Conservation (phyloP, 1,284 basidiomycete species). For the Stereum hirsutum region DNA sequence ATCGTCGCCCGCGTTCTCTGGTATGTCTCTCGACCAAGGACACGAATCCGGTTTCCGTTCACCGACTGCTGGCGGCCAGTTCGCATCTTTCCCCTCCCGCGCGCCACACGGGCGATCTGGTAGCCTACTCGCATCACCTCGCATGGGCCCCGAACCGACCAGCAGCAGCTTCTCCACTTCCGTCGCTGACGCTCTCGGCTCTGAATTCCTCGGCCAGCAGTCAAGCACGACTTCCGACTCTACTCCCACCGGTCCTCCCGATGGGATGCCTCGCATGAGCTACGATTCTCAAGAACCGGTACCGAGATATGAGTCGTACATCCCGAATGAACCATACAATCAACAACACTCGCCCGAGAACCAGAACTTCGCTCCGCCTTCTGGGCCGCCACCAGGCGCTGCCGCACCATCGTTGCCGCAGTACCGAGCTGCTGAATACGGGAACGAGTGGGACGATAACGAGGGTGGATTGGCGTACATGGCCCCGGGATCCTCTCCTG, state of each 20-base stretch:
- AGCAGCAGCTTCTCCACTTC: slow-evolving; percentile 5
- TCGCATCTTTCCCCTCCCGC: slow-evolving; percentile 49
- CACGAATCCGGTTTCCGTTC: too few species aligned
- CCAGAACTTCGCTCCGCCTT: slow-evolving; percentile 1
- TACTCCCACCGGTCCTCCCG: not conserved
- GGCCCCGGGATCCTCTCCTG: too few species aligned
- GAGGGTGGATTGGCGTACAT: too few species aligned
- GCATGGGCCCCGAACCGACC: not conserved
- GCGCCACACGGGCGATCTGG: slow-evolving; percentile 6
- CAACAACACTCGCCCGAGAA: too few species aligned
- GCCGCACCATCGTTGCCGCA: too few species aligned
- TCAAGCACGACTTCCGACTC: not conserved
- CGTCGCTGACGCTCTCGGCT: not conserved
- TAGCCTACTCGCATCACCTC: not conserved
- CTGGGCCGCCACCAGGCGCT: slow-evolving; percentile 9
- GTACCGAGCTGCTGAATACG: too few species aligned
- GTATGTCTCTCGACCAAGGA: too few species aligned
- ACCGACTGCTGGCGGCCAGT: slow-evolving; percentile 30
- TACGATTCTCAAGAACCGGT: slow-evolving; percentile 5
- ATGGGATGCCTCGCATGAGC: slow-evolving; percentile 6
- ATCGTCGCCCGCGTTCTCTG: too few species aligned
- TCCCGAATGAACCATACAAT: too few species aligned
- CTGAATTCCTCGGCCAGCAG: too few species aligned
- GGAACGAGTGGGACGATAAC: too few species aligned
- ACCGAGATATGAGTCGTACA: too few species aligned